Conservation (phyloP, 202 grass and related monocot genomes). For the Bolboschoenoplectus hybrid region DNA sequence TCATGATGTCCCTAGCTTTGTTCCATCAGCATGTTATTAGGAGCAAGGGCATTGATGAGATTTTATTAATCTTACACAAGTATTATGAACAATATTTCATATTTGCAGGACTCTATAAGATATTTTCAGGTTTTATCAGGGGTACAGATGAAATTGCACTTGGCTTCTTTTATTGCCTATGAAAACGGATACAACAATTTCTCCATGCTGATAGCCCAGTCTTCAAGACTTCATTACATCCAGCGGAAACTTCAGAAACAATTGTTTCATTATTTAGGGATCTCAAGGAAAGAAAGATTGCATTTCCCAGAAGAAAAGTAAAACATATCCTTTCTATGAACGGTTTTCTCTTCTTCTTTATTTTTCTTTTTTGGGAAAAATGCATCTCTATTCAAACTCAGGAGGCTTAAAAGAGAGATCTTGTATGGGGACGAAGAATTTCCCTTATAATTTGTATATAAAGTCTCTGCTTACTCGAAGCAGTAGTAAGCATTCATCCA, state of each 20-base stretch:
- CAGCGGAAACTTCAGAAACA: neutral
- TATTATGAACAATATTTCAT: neutral
- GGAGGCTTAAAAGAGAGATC: neutral
- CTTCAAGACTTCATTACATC: neutral
- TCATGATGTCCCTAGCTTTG: neutral
- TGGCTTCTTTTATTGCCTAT: neutral
- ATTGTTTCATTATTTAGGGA: constrained; percentile 9
- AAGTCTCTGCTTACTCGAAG: constrained; percentile 70
- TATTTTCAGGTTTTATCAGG: neutral
- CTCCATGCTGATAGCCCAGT: neutral
- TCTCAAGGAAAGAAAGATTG: neutral
- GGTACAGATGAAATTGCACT: constrained; percentile 10
- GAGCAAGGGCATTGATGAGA: neutral
- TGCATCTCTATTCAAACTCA: neutral
- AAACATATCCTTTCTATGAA: neutral
- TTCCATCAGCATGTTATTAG: neutral
- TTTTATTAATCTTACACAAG: neutral
- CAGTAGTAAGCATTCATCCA: constrained; percentile 99
- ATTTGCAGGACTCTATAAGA: neutral
- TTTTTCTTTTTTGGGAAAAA: neutral
- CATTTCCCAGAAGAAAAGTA: neutral
- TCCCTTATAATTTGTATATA: neutral
- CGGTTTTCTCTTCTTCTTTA: neutral
- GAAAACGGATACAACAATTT: neutral
- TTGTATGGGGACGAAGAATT: constrained; percentile 24